Evolutionary conservation across 1,284 basidiomycete genomes (phyloP), one percentile per base, ranked within the genome.

Genomic region (Ustilago hordei): DNA sequence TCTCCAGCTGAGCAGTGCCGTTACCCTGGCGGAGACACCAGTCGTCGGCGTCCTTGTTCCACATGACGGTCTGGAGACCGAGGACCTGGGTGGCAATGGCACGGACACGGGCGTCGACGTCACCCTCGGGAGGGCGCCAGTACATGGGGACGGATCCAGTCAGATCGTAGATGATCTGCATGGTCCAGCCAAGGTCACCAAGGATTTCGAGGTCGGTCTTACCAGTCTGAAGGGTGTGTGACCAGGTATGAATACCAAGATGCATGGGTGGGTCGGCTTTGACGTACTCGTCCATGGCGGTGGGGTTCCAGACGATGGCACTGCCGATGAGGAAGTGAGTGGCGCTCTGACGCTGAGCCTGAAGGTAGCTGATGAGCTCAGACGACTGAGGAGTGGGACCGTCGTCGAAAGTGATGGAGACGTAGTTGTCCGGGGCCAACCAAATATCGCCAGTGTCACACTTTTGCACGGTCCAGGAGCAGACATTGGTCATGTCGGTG

Each of bases 311-410:
- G 36, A 91, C 81, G 73, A 95, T 92, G 81, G 93, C 91, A 36
- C 88, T 80, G 34, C 93, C 93, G 78, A 95, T 94, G 87, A 93
- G 89, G 84, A 94, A 95, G 85, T 94, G 93, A 1, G 93, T 95
- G 2, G 91, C 90, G 13, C 65, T 60, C 43, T 63, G 52, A 60
- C 91, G 89, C 65, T 93, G 89, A n/a, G 87, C 61, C 71, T 88
- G 75, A 57, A 94, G 87, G 84, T 93, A 93, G 17, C 67, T 57
- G 83, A 90, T 90, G 19, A 91, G 87, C 45, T 65, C 68, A 23
- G 86, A 80, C 0, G 88, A 88, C 4, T 86, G 73, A 68, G 84
- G 62, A 31, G 79, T 88, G 0, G 93, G 93, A 6, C 93, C 93
- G 84, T 95, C 93, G 83, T 95, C 93, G 35, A 82, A 78, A 64